Conservation (phyloP, 768 basidiomycete species). For the Russula ochroleuca region DNA sequence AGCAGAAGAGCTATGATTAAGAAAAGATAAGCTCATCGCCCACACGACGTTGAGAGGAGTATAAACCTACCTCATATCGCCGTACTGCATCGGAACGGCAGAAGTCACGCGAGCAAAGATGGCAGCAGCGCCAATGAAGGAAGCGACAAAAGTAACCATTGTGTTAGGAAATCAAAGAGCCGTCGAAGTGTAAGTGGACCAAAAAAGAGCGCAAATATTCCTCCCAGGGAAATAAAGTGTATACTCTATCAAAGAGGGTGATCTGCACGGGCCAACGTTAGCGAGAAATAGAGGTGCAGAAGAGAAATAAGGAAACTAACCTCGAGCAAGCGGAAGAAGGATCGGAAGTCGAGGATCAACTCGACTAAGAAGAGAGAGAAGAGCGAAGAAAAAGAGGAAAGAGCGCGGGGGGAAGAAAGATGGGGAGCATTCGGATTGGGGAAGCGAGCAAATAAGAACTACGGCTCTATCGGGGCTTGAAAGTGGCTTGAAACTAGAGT, state of each 20-base stretch:
- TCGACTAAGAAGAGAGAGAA: constrained; percentile 50
- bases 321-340: constrained; percentile 47
- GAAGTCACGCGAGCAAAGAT: constrained; percentile 49
- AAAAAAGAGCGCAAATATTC: constrained; percentile 43
- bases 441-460: constrained; percentile 27
- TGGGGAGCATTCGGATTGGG: constrained; percentile 20
- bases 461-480: constrained; percentile 9
- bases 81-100: constrained; percentile 45
- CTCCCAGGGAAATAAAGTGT: constrained; percentile 56
- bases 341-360: constrained; percentile 58
- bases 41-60: too few species aligned
- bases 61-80: constrained; percentile 2
- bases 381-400: constrained; percentile 33
- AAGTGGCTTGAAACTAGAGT: not conserved
- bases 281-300: not conserved
- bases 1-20: constrained; percentile 24
- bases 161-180: constrained; percentile 38
- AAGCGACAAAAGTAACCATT: constrained; percentile 58
- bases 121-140: constrained; percentile 51
- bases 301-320: constrained; percentile 14
- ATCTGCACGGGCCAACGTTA: constrained; percentile 37
- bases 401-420: constrained; percentile 28
- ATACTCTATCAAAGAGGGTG: constrained; percentile 71
- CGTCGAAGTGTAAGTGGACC: constrained; percentile 45
- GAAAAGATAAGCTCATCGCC: not conserved